Conservation (phyloP, 2,329 filamentous ascomycete species). For the Harringtonia aguacate region DNA sequence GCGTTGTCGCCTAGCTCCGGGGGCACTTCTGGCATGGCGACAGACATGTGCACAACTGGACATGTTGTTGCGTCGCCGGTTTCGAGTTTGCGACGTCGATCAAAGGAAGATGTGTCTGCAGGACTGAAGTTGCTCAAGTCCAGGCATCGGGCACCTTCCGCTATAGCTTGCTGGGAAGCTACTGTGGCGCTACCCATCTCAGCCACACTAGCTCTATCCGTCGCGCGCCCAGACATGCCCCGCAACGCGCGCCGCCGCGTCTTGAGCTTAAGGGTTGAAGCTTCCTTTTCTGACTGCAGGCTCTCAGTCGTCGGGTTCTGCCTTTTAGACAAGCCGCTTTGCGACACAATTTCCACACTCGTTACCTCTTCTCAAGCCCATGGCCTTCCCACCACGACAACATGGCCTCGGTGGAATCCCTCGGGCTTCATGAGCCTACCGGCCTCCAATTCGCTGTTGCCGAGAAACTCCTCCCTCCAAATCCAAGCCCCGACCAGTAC, state of each 20-base stretch:
- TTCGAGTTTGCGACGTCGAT: neutral
- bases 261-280: neutral
- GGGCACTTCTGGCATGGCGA: constrained; percentile 10
- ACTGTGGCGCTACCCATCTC: neutral
- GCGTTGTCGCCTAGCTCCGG: constrained; percentile 3
- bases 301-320: too few species aligned
- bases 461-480: constrained; percentile 62
- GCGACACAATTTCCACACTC: neutral
- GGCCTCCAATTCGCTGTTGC: constrained; percentile 73
- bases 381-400: neutral
- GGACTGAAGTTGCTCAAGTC: neutral
- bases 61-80: constrained; percentile 3
- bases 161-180: neutral
- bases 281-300: constrained; percentile 1
- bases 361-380: neutral
- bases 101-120: neutral
- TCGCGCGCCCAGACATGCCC: neutral
- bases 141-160: too few species aligned
- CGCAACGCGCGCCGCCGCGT: neutral
- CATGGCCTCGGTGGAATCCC: constrained; percentile 86
- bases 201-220: neutral
- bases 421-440: constrained; percentile 82
- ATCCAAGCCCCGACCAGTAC: constrained; percentile 58
- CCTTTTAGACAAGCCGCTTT: neutral
- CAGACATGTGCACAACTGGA: constrained; percentile 6